phyloP scores from a whole-genome alignment of 2,329 filamentous ascomycete genomes.

The Colletotrichum viniferum region DNA sequence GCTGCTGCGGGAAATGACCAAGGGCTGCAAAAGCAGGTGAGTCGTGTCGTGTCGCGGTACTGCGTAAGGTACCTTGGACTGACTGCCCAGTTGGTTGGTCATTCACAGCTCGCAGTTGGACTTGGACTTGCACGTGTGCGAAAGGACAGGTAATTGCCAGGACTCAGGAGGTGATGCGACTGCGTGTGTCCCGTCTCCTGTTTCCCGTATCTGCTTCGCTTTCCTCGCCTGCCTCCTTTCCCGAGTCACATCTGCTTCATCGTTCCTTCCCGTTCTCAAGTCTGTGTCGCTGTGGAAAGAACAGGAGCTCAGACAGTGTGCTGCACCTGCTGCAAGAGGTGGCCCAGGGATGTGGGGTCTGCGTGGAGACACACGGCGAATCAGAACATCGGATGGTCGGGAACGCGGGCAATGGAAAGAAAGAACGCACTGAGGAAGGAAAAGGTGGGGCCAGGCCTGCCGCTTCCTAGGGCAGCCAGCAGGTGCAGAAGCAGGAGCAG shows the following conservation, averaged over 20 bases:
- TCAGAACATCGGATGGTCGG: not conserved
- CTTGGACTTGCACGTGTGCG: not conserved
- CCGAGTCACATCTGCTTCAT: not conserved
- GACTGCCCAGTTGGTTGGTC: not conserved
- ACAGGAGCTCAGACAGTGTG: not conserved
- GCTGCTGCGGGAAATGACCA: not conserved
- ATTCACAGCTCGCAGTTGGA: not conserved
- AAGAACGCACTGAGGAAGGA: constrained; percentile 1
- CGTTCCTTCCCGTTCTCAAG: not conserved
- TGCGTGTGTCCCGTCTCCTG: not conserved
- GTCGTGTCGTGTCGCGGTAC: not conserved
- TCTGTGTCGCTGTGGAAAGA: not conserved
- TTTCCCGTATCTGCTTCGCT: not conserved
- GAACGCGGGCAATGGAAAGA: constrained; percentile 4
- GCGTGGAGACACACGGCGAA: not conserved
- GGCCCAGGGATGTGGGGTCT: not conserved
- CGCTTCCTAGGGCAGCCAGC: not conserved
- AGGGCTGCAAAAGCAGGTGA: not conserved
- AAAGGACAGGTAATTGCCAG: not conserved
- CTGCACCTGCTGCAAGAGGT: not conserved
- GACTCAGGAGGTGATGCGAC: not conserved
- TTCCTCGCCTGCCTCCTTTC: not conserved
- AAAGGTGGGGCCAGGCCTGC: not conserved
- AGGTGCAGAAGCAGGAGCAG: not conserved
- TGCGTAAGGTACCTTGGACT: not conserved